A percentile compares a stretch with the other conserved stretches of the same genome.
These are phyloP conservation scores for Trichosanthes truncata DNA, from an alignment of 306 rosid genomes.

Conservation along the genomic window DNA sequence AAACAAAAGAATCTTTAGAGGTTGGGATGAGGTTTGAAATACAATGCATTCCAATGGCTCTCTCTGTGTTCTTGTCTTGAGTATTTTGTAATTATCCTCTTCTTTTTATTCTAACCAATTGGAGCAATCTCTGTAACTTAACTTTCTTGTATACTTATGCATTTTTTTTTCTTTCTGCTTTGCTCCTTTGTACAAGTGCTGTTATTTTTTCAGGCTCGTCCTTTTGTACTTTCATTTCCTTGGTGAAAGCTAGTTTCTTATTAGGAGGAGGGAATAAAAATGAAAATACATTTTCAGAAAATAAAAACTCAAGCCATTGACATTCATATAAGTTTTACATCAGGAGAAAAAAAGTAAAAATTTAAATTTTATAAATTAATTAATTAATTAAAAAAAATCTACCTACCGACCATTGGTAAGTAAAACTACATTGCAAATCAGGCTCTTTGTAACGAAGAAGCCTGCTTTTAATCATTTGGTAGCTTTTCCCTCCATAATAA, in stretches of 20 bases:
- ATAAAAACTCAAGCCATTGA: neutral
- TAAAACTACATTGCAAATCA: neutral
- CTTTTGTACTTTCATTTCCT: neutral
- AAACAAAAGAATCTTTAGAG: neutral
- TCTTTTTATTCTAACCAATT: neutral
- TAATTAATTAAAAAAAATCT: neutral
- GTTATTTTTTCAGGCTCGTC: neutral
- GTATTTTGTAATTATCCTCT: neutral
- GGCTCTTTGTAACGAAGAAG: neutral
- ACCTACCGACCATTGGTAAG: neutral
- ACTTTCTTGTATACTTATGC: neutral
- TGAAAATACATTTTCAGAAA: neutral
- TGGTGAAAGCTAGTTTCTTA: neutral
- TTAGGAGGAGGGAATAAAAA: neutral
- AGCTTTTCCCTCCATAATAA: neutral
- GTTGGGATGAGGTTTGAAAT: neutral
- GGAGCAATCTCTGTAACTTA: neutral
- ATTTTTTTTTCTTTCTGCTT: no score
- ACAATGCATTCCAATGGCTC: neutral
- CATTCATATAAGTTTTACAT: neutral
- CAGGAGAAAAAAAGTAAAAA: neutral
- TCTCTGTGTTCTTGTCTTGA: neutral
- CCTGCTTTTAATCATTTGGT: neutral
- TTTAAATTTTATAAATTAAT: no score
- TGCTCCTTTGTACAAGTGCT: neutral